Percentiles rank a stretch among this genome's conserved stretches.
phyloP scores from a whole-genome alignment of 345 rosid species.

The Salix dunnii region DNA sequence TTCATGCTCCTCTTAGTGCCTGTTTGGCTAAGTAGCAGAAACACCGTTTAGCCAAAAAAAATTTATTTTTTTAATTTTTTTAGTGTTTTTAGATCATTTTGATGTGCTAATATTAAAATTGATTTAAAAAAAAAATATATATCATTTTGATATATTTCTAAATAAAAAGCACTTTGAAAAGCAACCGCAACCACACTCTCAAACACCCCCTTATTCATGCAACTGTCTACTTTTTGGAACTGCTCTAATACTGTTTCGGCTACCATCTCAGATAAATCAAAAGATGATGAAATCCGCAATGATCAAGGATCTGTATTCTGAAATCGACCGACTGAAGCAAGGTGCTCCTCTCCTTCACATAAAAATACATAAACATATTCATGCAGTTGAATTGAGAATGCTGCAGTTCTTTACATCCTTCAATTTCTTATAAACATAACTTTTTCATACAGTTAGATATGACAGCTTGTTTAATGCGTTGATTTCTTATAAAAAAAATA shows the following conservation, averaged over 20 bases:
- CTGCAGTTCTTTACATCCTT: background rate
- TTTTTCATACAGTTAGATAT: background rate
- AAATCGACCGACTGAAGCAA: conserved; percentile 95
- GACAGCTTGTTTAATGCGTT: conserved; percentile 7
- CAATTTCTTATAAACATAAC: background rate
- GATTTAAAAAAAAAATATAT: too few relatives aligned
- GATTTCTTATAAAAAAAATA: conserved; percentile 9
- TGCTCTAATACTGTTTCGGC: conserved; percentile 16
- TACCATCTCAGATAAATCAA: conserved; percentile 72
- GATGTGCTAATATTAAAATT: too few relatives aligned
- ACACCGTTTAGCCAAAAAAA: too few relatives aligned
- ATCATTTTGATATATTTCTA: too few relatives aligned
- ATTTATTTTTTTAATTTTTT: too few relatives aligned
- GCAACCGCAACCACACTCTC: too few relatives aligned
- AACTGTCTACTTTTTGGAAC: conserved; percentile 8
- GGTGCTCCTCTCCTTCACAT: conserved; percentile 36
- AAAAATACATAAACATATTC: background rate
- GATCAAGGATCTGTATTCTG: conserved; percentile 95
- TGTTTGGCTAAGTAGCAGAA: too few relatives aligned
- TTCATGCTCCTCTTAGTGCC: conserved; percentile 2
- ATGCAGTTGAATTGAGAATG: background rate
- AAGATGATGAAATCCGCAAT: conserved; percentile 99
- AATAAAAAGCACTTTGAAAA: too few relatives aligned
- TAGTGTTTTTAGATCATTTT: too few relatives aligned
- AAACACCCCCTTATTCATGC: too few relatives aligned